phyloP scores from a whole-genome alignment of 208 protist species.

The Acanthamoeba culbertsoni region DNA sequence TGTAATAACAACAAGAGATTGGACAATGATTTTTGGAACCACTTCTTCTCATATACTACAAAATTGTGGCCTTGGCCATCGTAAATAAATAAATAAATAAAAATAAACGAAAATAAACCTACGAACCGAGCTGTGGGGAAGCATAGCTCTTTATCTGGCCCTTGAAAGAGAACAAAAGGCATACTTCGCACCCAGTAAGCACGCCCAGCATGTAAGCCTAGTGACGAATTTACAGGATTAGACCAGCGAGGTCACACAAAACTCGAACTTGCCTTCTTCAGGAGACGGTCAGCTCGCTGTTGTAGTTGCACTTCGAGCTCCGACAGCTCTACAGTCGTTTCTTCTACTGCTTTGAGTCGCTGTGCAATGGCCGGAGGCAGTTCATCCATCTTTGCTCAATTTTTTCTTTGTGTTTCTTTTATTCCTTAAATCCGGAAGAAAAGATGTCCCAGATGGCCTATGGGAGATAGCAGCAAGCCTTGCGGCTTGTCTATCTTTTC shows the following conservation, averaged over 20 bases:
- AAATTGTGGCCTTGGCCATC: not conserved
- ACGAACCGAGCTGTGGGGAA: not conserved
- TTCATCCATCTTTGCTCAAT: too few relatives aligned
- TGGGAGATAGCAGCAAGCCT: too few relatives aligned
- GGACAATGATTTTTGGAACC: too few relatives aligned
- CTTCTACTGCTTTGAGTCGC: not conserved
- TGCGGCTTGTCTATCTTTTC: too few relatives aligned
- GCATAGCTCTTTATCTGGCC: not conserved
- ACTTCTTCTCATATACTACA: not conserved
- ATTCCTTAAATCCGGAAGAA: too few relatives aligned
- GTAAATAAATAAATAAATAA: not conserved
- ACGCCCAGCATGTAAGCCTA: not conserved
- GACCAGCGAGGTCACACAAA: not conserved
- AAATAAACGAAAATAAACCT: not conserved
- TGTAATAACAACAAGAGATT: not conserved
- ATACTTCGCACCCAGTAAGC: not conserved
- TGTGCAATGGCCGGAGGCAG: not conserved
- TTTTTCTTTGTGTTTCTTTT: too few relatives aligned
- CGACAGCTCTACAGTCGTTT: not conserved
- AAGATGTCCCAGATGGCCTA: too few relatives aligned
- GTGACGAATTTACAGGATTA: not conserved
- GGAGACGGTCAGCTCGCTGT: not conserved
- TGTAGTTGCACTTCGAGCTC: not conserved
- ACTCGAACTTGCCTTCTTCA: not conserved
- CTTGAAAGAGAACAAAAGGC: not conserved